Conservation (phyloP, 192 early-diverging fungal species). For the Rhizophlyctis rosea region DNA sequence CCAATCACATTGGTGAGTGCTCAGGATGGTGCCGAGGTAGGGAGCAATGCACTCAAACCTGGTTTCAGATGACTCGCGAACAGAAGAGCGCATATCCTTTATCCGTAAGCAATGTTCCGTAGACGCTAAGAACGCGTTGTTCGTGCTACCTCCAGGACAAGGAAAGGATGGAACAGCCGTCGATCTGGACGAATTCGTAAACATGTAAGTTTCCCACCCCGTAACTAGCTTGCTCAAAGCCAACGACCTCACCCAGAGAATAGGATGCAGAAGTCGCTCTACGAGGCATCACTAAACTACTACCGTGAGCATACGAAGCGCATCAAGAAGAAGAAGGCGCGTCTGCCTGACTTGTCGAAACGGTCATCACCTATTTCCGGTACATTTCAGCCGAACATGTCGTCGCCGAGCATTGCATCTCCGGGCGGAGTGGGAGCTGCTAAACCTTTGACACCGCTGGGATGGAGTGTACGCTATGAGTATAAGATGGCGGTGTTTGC, state of each 20-base stretch:
- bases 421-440: neutral
- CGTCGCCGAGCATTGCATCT: no score
- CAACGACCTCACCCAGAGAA: conserved; percentile 6
- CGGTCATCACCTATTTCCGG: conserved; percentile 1
- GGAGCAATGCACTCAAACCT: neutral
- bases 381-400: conserved; percentile 14
- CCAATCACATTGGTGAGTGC: conserved; percentile 51
- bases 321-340: conserved; percentile 66
- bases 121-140: conserved; percentile 67
- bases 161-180: no score
- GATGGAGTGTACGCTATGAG: conserved; percentile 81
- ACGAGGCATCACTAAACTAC: conserved; percentile 67
- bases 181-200: conserved; percentile 62
- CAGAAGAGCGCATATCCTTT: conserved; percentile 67
- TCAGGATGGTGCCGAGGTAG: neutral
- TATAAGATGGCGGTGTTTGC: conserved; percentile 63
- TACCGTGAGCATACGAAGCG: conserved; percentile 76
- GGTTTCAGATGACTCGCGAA: conserved; percentile 53
- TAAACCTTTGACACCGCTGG: conserved; percentile 37
- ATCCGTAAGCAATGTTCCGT: conserved; percentile 68
- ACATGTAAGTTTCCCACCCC: conserved; percentile 47
- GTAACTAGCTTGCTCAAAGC: conserved; percentile 2
- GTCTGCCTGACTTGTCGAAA: conserved; percentile 43
- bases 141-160: conserved; percentile 60
- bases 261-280: conserved; percentile 65